Conservation (phyloP, 805 yeast genomes). For the Hanseniaspora thailandica region DNA sequence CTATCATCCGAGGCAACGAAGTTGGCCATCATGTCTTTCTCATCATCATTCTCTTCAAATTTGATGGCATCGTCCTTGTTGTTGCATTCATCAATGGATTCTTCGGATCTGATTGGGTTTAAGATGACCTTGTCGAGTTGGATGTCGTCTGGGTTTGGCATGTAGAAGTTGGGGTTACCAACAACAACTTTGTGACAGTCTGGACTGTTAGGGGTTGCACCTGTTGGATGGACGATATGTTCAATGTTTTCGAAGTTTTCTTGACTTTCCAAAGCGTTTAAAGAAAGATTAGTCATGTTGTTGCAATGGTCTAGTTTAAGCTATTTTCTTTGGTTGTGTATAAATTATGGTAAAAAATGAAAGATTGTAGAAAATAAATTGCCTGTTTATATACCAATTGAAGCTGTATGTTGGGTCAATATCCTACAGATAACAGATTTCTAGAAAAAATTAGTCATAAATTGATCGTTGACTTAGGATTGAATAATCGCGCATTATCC, state of each 20-base stretch:
- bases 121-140: slow-evolving; percentile 5
- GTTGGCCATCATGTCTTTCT: slow-evolving; percentile 9
- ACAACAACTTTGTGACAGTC: slow-evolving; percentile 6
- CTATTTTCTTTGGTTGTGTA: not conserved
- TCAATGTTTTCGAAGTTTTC: not conserved
- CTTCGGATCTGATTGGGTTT: slow-evolving; percentile 5
- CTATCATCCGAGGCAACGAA: slow-evolving; percentile 22
- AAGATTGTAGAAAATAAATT: too few relatives aligned
- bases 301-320: not conserved
- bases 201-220: not conserved
- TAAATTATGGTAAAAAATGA: not conserved
- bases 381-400: too few relatives aligned
- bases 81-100: not conserved
- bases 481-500: too few relatives aligned
- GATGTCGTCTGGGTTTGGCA: slow-evolving; percentile 11
- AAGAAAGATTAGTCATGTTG: not conserved
- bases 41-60: not conserved
- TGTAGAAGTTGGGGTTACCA: slow-evolving; percentile 6
- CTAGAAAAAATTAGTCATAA: too few relatives aligned
- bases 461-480: too few relatives aligned
- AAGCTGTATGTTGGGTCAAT: too few relatives aligned
- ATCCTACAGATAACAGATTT: too few relatives aligned
- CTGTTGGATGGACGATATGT: too few relatives aligned
- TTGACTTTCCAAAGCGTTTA: not conserved
- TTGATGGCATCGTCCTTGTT: not conserved